phyloP scores from a whole-genome alignment of 2,329 filamentous ascomycete genomes.

The Cyphellophora europaea region DNA sequence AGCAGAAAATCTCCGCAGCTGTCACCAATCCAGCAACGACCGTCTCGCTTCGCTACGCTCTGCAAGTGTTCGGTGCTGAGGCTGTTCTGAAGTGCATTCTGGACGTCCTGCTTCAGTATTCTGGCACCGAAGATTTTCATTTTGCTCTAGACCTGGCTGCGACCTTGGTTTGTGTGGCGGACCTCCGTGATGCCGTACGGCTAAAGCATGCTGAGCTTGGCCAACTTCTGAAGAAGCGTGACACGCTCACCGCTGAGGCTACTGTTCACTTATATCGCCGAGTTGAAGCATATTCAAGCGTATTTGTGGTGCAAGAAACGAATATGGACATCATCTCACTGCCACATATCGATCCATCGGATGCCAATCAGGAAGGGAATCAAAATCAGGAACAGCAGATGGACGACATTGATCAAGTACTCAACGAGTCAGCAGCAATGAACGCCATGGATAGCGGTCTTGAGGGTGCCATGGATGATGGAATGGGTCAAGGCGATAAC shows the following conservation, averaged over 20 bases:
- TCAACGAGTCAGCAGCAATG: conserved; percentile 17
- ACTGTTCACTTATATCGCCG: conserved; percentile 36
- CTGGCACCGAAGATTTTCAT: conserved; percentile 29
- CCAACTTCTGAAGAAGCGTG: conserved; percentile 30
- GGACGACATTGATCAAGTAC: conserved; percentile 19
- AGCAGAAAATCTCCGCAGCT: conserved; percentile 43
- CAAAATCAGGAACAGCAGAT: not conserved
- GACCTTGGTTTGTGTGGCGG: conserved; percentile 31
- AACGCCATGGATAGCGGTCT: conserved; percentile 9
- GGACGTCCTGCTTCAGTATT: conserved; percentile 33
- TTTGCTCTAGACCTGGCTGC: conserved; percentile 34
- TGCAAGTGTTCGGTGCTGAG: conserved; percentile 23
- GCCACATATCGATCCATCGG: conserved; percentile 8
- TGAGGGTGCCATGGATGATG: conserved; percentile 3
- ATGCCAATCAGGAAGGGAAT: conserved; percentile 3
- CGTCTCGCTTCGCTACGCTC: conserved; percentile 5
- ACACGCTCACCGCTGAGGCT: conserved; percentile 33
- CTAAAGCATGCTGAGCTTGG: conserved; percentile 29
- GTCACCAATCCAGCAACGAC: conserved; percentile 23
- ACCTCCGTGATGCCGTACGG: conserved; percentile 31
- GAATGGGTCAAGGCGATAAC: conserved; percentile 8
- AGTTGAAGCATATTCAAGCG: conserved; percentile 29
- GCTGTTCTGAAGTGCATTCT: conserved; percentile 28
- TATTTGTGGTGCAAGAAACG: conserved; percentile 13
- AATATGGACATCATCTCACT: conserved; percentile 11